Conservation (phyloP, 192 early-diverging fungal species). For the Backusella macrospora region DNA sequence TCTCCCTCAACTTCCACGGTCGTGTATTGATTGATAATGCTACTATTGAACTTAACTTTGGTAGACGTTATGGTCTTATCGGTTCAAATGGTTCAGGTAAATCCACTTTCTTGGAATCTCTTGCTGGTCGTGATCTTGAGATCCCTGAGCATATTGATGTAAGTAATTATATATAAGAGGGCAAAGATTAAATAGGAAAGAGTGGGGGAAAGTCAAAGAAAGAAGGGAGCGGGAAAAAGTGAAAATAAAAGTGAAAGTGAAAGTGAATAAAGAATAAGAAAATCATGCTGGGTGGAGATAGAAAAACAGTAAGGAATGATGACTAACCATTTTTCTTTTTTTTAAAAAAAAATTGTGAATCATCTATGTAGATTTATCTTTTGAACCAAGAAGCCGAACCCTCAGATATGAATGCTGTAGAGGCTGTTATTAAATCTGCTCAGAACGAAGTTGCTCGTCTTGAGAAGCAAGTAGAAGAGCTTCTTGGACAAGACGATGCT, state of each 20-base stretch:
- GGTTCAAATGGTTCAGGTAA: slow-evolving; percentile 93
- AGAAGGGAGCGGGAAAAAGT: not conserved
- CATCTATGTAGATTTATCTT: slow-evolving; percentile 72
- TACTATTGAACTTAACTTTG: slow-evolving; percentile 97
- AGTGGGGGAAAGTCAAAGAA: not conserved
- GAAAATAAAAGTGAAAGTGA: not conserved
- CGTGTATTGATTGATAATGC: slow-evolving; percentile 94
- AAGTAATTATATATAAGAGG: slow-evolving; percentile 28
- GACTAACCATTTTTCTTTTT: not conserved
- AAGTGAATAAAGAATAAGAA: not conserved
- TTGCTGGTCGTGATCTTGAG: slow-evolving; percentile 91
- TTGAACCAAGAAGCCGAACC: slow-evolving; percentile 96
- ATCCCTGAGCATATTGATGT: slow-evolving; percentile 97
- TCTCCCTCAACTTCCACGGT: slow-evolving; percentile 92
- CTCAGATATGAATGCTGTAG: slow-evolving; percentile 87
- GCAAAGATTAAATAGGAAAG: not conserved
- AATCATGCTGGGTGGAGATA: slow-evolving; percentile 4
- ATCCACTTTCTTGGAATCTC: slow-evolving; percentile 91
- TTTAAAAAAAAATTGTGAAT: not conserved
- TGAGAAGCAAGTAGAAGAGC: slow-evolving; percentile 90
- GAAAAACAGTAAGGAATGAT: not conserved
- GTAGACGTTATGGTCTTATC: slow-evolving; percentile 90
- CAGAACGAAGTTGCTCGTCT: slow-evolving; percentile 89
- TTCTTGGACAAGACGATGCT: slow-evolving; percentile 76
- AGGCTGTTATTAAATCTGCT: slow-evolving; percentile 91